A percentile compares a stretch with the other conserved stretches of the same genome.
phyloP scores from a whole-genome alignment of 129 eudicot genomes.

The Silybum marianum region DNA sequence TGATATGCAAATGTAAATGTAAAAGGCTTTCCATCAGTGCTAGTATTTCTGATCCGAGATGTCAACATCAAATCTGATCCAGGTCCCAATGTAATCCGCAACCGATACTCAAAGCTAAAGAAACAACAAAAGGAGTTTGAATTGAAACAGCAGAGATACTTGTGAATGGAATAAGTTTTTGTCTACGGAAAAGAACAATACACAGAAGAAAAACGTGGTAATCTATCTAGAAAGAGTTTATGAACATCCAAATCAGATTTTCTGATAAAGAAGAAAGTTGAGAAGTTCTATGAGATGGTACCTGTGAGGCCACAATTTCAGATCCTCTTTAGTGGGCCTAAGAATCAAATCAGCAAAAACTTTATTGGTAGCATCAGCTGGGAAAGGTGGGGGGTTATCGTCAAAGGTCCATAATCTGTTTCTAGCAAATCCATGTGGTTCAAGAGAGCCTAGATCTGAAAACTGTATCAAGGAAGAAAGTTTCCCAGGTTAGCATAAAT shows the following conservation, averaged over 20 bases:
- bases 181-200: background rate
- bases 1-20: constrained; percentile 84
- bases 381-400: constrained; percentile 60
- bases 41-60: constrained; percentile 78
- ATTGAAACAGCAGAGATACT: background rate
- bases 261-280: constrained; percentile 10
- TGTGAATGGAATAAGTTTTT: background rate
- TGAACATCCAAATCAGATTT: background rate
- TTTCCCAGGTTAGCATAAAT: constrained; percentile 9
- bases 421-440: constrained; percentile 87
- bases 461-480: constrained; percentile 52
- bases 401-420: constrained; percentile 77
- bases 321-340: constrained; percentile 74
- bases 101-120: constrained; percentile 81
- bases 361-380: constrained; percentile 50
- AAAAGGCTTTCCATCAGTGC: constrained; percentile 77
- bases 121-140: background rate
- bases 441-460: constrained; percentile 63
- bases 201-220: background rate
- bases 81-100: constrained; percentile 76
- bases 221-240: constrained; percentile 9
- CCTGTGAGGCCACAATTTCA: constrained; percentile 90
- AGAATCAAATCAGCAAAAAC: constrained; percentile 70
- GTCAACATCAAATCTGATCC: constrained; percentile 81
- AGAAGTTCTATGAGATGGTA: constrained; percentile 20